A percentile compares a stretch with the other conserved stretches of the same genome.
Evolutionary conservation across 2,329 filamentous ascomycete genomes (phyloP).

Genomic region (Botrytis galanthina): DNA sequence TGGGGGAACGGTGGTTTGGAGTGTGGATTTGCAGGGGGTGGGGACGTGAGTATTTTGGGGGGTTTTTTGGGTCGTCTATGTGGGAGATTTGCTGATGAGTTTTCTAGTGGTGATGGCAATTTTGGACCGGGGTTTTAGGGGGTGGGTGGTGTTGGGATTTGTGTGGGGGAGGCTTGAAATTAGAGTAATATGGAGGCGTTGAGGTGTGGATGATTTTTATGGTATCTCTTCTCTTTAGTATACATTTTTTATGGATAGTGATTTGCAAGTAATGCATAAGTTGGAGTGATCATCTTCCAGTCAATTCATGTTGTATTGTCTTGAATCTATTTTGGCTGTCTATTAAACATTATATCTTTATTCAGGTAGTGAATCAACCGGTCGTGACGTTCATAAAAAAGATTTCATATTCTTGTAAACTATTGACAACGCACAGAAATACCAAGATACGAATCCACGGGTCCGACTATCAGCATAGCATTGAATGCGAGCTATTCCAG

Average conservation of each 20-base stretch:
- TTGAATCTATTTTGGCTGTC: background rate
- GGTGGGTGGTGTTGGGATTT: no score
- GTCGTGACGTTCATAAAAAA: background rate
- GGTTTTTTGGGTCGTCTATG: no score
- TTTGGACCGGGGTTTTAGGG: slow-evolving; percentile 14
- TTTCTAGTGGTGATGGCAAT: slow-evolving; percentile 7
- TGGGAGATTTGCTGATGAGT: background rate
- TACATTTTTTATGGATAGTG: background rate
- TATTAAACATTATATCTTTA: background rate
- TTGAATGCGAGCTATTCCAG: rapidly evolving
- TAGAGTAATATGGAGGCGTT: background rate
- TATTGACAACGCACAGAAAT: background rate
- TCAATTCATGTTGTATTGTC: background rate
- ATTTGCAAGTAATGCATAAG: background rate
- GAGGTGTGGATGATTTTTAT: background rate
- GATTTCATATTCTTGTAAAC: background rate
- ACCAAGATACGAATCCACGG: rapidly evolving
- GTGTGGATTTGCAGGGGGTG: slow-evolving; percentile 17
- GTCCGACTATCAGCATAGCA: background rate
- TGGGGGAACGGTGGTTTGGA: slow-evolving; percentile 30
- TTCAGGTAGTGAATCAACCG: background rate
- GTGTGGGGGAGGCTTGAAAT: background rate
- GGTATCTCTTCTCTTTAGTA: background rate
- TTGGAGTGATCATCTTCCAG: background rate
- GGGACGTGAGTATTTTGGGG: slow-evolving; percentile 13